Evolutionary conservation across 2,329 filamentous ascomycete genomes (phyloP).

Genomic region (Penicillium sp.): DNA sequence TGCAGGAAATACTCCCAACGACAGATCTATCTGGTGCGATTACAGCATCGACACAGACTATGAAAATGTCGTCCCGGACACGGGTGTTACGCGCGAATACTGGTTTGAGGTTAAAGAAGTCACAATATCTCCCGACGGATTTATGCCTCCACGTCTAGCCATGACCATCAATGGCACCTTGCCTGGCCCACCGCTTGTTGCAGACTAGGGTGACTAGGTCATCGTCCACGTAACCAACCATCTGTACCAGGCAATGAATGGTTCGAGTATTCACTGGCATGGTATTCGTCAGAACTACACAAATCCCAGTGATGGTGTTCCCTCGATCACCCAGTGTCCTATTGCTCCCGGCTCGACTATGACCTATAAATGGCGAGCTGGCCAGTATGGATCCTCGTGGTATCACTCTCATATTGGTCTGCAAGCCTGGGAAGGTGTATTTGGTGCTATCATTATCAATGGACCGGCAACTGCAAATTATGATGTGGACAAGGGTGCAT

Average conservation of each 20-base stretch:
- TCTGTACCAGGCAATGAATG: slow-evolving; percentile 28
- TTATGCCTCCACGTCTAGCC: slow-evolving; percentile 34
- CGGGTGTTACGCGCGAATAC: slow-evolving; percentile 17
- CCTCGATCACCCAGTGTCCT: slow-evolving; percentile 41
- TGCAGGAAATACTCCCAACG: slow-evolving; percentile 24
- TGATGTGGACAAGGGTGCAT: slow-evolving; percentile 36
- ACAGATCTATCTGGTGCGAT: slow-evolving; percentile 31
- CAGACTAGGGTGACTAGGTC: slow-evolving; percentile 60
- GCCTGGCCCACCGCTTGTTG: slow-evolving; percentile 65
- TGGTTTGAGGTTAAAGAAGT: slow-evolving; percentile 15
- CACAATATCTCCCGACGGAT: slow-evolving; percentile 23
- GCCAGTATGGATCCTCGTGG: slow-evolving; percentile 38
- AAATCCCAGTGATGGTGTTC: slow-evolving; percentile 33
- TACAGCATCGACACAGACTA: slow-evolving; percentile 36
- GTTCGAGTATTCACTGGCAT: slow-evolving; percentile 35
- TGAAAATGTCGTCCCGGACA: slow-evolving; percentile 25
- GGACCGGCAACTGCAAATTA: slow-evolving; percentile 42
- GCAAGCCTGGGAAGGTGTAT: slow-evolving; percentile 53
- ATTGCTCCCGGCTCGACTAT: slow-evolving; percentile 34
- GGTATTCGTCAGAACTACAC: slow-evolving; percentile 34
- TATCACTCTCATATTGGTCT: slow-evolving; percentile 38
- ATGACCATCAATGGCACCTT: slow-evolving; percentile 62
- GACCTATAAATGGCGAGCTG: slow-evolving; percentile 39
- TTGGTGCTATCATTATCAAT: slow-evolving; percentile 56
- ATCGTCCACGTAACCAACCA: slow-evolving; percentile 56